Evolutionary conservation across 179 eudicot species (phyloP), one percentile per base, ranked within the genome.

Genomic region (Camellia oleifera): DNA sequence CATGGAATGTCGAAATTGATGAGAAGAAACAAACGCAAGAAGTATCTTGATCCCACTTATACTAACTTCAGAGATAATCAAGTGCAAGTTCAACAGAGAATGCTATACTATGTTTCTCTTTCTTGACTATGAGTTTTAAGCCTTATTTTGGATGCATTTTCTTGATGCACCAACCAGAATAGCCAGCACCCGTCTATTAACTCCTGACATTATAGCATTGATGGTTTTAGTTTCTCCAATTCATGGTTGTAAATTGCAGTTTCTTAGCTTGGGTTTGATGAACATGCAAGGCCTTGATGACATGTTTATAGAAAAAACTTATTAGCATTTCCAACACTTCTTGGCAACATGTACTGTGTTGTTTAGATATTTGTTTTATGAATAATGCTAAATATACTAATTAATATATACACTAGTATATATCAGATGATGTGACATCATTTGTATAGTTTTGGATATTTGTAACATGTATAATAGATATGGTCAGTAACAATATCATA

Each of bases 1-100:
- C 94, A 17, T 94, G 97, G 95, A 81, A 82, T 72, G 87, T 80
- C 18, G 94, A 93, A 85, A 88, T 74, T 62, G 85, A 50, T 53
- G 77, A 71, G 53, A 82, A 76, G 74, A 76, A 80, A 54, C 56
- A 82, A 17, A 69, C 23, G 26, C 26, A 70, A 50, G 50, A 77
- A 58, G 74, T 66, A 70, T 80, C 80, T 63, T 77, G 76, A 82
- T 40, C 32, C 52, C 52, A 7, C 52, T 48, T 48, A 4, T 7
- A 3, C 52, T 48, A 48, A 48, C 5, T 48, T 7, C 5, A 4
- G 7, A 48, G 52, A 48, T 12, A 48, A 48, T 6, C 65, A 60
- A 61, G 26, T 23, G 3, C 18, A 0, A 23, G 5, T 74, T 63
- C 56, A 45, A 44, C 79, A 66, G 46, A 80, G 57, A 56, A 60